Conservation (phyloP, 1,139 yeast genomes). For the Pichia sp. region DNA sequence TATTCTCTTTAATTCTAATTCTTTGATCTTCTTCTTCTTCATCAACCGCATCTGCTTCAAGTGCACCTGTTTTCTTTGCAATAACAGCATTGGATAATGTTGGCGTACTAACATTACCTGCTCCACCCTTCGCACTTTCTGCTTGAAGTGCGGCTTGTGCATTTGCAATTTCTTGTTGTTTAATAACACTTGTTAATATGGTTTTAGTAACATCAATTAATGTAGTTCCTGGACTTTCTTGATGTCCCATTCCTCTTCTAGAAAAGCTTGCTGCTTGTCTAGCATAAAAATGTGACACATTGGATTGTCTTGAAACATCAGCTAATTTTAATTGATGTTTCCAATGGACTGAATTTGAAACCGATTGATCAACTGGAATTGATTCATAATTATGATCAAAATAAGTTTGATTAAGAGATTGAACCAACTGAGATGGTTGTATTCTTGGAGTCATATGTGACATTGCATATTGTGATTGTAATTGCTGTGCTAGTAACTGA, state of each 20-base stretch:
- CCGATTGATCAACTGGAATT: conserved; percentile 34
- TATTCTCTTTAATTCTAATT: conserved; percentile 62
- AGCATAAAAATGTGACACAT: conserved; percentile 78
- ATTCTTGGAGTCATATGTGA: conserved; percentile 12
- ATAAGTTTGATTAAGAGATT: conserved; percentile 25
- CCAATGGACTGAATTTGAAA: conserved; percentile 61
- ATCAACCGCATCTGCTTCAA: conserved; percentile 46
- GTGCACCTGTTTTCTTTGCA: conserved; percentile 16
- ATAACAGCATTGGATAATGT: conserved; percentile 18
- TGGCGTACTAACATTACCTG: conserved; percentile 14
- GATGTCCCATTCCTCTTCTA: conserved; percentile 33
- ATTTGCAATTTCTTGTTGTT: conserved; percentile 16
- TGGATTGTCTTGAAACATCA: conserved; percentile 68
- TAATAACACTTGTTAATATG: conserved; percentile 30
- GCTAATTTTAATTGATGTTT: conserved; percentile 81
- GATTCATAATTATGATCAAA: conserved; percentile 24
- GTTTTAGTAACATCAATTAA: conserved; percentile 53
- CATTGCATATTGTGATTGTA: conserved; percentile 10
- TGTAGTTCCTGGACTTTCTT: conserved; percentile 26
- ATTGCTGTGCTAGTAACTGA: conserved; percentile 12
- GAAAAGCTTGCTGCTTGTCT: conserved; percentile 86
- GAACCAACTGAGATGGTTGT: conserved; percentile 11
- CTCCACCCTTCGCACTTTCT: conserved; percentile 11
- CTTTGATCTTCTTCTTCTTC: conserved; percentile 77
- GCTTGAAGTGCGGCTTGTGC: conserved; percentile 10